phyloP scores from a whole-genome alignment of 2,329 filamentous ascomycete species.

The Curvularia verruculosa region DNA sequence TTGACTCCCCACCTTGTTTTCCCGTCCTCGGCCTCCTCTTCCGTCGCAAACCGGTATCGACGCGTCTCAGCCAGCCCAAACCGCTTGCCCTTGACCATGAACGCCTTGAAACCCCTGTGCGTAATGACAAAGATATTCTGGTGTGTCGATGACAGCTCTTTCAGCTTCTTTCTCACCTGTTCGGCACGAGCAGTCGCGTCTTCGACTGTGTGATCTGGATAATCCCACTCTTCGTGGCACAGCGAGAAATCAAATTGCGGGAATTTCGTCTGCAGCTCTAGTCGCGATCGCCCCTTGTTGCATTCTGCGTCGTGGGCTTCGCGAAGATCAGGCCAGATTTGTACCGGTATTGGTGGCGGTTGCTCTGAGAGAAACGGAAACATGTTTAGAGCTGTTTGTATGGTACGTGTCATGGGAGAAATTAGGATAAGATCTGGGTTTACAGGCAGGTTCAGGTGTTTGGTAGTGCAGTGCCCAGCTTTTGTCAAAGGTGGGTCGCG shows the following conservation, averaged over 20 bases:
- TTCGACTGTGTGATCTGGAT: constrained; percentile 15
- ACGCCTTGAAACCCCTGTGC: constrained; percentile 29
- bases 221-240: constrained; percentile 25
- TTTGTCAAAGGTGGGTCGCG: constrained; percentile 30
- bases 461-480: constrained; percentile 17
- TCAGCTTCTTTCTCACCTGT: constrained; percentile 19
- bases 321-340: constrained; percentile 33
- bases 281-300: constrained; percentile 24
- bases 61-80: constrained; percentile 25
- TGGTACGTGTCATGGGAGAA: constrained; percentile 33
- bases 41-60: constrained; percentile 23
- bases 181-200: constrained; percentile 22
- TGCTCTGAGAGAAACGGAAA: constrained; percentile 17
- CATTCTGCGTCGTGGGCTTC: constrained; percentile 25
- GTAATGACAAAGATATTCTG: constrained; percentile 25
- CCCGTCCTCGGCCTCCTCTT: constrained; percentile 13
- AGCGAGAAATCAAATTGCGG: constrained; percentile 27
- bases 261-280: constrained; percentile 15
- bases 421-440: constrained; percentile 29
- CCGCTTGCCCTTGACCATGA: constrained; percentile 21
- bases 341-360: constrained; percentile 8
- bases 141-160: constrained; percentile 11
- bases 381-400: constrained; percentile 31
- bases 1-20: constrained; percentile 16
- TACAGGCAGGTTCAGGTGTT: constrained; percentile 10